These are phyloP conservation scores for Nothophytophthora sp. DNA, from an alignment of 352 stramenopile species.

Conservation along the genomic window DNA sequence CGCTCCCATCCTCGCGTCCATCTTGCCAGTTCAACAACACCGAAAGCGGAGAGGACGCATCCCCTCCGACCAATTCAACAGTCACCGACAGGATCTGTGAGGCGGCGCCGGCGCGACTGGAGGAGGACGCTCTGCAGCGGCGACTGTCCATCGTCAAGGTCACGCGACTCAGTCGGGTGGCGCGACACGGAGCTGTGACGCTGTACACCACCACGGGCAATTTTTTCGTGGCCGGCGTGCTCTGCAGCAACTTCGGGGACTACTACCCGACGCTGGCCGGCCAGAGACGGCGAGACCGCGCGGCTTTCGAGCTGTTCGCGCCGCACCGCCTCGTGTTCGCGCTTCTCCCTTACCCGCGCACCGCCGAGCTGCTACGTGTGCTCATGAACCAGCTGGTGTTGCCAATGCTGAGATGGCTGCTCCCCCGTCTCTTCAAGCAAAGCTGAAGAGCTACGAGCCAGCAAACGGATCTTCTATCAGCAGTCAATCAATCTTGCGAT, in stretches of 20 bases:
- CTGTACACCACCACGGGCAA: conserved; percentile 73
- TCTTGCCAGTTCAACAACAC: conserved; percentile 14
- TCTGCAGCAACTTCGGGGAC: conserved; percentile 83
- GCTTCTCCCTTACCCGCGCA: conserved; percentile 45
- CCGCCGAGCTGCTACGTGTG: conserved; percentile 34
- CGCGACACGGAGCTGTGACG: conserved; percentile 38
- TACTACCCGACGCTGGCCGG: conserved; percentile 47
- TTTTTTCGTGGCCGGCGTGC: conserved; percentile 61
- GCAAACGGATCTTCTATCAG: too few relatives aligned
- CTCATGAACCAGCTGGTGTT: conserved; percentile 56
- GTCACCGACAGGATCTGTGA: conserved; percentile 1
- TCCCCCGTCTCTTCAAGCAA: conserved; percentile 16
- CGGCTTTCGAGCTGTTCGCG: conserved; percentile 53
- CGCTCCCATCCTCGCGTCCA: conserved; percentile 5
- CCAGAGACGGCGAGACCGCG: conserved; percentile 30
- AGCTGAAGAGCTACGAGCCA: conserved; percentile 10
- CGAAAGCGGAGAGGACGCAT: conserved; percentile 26
- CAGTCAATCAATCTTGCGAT: too few relatives aligned
- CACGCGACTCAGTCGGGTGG: conserved; percentile 22
- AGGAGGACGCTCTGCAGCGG: background rate
- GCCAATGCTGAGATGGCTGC: conserved; percentile 34
- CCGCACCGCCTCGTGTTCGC: conserved; percentile 51
- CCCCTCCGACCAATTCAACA: conserved; percentile 1
- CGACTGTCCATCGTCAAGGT: conserved; percentile 23
- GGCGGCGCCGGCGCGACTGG: background rate